Conservation (phyloP, 164 flowering plant genomes). For the Tinospora cordifolia region DNA sequence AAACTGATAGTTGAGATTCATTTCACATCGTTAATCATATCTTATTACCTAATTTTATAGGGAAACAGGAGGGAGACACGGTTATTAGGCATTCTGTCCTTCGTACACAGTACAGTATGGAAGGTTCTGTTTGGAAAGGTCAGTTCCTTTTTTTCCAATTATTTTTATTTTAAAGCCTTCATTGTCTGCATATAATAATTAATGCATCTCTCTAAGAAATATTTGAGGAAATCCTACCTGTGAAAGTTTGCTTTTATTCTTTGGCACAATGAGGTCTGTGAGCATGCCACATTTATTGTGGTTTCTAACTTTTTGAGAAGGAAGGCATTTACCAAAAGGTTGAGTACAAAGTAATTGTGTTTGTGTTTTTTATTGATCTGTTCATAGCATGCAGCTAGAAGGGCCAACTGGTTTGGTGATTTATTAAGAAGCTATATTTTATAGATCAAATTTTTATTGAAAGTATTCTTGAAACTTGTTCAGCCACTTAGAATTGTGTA, state of each 20-base stretch:
- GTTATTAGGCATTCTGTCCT: conserved; percentile 84
- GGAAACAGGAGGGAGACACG: conserved; percentile 97
- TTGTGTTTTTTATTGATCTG: too few species aligned
- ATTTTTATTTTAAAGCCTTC: too few species aligned
- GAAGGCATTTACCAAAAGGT: background rate
- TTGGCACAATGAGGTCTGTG: background rate
- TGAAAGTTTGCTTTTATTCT: background rate
- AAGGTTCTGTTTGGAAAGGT: conserved; percentile 98
- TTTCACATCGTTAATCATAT: background rate
- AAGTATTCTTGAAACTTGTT: too few species aligned
- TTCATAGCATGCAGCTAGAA: too few species aligned
- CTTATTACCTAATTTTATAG: conserved; percentile 27
- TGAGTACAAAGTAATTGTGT: background rate
- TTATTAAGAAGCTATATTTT: too few species aligned
- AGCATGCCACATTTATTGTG: background rate
- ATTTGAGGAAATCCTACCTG: background rate
- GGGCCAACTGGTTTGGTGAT: too few species aligned
- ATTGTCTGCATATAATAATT: background rate
- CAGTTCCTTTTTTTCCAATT: background rate
- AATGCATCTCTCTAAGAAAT: background rate
- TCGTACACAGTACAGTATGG: conserved; percentile 98
- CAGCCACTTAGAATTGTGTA: too few species aligned
- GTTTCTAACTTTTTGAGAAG: background rate
- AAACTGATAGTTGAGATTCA: background rate
- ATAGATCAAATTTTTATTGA: too few species aligned